These are phyloP conservation scores for Neofusicoccum sp. DNA, from an alignment of 2,329 filamentous ascomycete genomes.

Conservation along the genomic window DNA sequence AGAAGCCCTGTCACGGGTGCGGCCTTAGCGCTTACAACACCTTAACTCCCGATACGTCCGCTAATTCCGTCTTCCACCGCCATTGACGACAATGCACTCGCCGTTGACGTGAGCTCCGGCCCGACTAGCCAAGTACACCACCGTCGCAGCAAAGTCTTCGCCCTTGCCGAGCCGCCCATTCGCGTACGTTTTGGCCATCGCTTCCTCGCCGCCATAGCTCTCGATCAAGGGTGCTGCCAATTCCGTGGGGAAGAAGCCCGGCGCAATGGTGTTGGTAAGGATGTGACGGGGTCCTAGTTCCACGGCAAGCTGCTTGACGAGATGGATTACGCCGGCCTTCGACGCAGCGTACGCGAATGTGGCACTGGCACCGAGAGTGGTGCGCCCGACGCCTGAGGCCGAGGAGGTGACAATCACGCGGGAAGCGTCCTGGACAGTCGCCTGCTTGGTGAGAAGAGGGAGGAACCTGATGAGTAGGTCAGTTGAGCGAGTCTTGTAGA, in stretches of 20 bases:
- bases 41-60: no score
- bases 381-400: slow-evolving; percentile 36
- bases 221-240: slow-evolving; percentile 39
- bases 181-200: slow-evolving; percentile 32
- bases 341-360: slow-evolving; percentile 42
- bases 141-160: slow-evolving; percentile 38
- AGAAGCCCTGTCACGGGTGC: no score
- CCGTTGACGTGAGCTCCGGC: background rate
- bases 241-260: slow-evolving; percentile 41
- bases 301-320: slow-evolving; percentile 39
- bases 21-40: no score
- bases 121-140: slow-evolving; percentile 30
- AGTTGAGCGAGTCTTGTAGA: background rate
- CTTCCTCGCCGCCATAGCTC: slow-evolving; percentile 42
- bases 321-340: slow-evolving; percentile 40
- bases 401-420: slow-evolving; percentile 40
- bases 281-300: slow-evolving; percentile 41
- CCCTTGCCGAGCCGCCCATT: slow-evolving; percentile 33
- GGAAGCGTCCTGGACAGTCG: slow-evolving; percentile 33
- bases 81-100: background rate
- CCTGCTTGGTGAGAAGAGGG: slow-evolving; percentile 35
- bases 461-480: slow-evolving; percentile 27
- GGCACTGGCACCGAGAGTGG: slow-evolving; percentile 37
- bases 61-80: background rate
- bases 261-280: slow-evolving; percentile 39